phyloP scores from a whole-genome alignment of 169 alveolate species.

The Plasmodium falciparum region DNA sequence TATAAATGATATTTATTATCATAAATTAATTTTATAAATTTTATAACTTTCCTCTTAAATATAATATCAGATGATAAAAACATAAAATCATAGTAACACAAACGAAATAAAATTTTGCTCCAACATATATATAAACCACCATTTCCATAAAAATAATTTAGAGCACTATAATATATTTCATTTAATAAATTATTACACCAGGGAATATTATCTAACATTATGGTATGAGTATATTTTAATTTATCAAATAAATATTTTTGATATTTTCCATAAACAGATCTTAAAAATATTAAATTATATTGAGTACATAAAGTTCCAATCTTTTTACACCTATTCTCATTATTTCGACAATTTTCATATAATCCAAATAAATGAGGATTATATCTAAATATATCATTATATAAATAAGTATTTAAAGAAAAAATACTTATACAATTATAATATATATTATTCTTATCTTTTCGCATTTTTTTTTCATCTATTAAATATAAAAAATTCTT shows the following conservation, averaged over 20 bases:
- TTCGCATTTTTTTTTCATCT: not conserved
- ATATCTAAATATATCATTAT: constrained; percentile 55
- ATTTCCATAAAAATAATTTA: constrained; percentile 62
- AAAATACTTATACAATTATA: constrained; percentile 50
- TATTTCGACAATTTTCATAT: constrained; percentile 65
- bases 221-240: constrained; percentile 65
- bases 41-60: constrained; percentile 67
- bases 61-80: constrained; percentile 69
- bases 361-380: constrained; percentile 69
- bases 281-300: constrained; percentile 68
- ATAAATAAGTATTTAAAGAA: constrained; percentile 65
- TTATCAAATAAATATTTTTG: constrained; percentile 45
- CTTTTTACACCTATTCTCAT: constrained; percentile 50
- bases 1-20: constrained; percentile 54
- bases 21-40: constrained; percentile 61
- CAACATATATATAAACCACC: constrained; percentile 75
- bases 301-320: constrained; percentile 47
- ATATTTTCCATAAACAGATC: constrained; percentile 75
- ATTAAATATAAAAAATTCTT: not conserved
- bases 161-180: constrained; percentile 43
- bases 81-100: constrained; percentile 65
- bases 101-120: constrained; percentile 52
- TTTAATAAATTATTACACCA: constrained; percentile 27
- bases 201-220: constrained; percentile 54
- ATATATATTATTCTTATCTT: constrained; percentile 12